Evolutionary conservation across 2,329 filamentous ascomycete genomes (phyloP).

Genomic region (Tricladium varicosporioides): DNA sequence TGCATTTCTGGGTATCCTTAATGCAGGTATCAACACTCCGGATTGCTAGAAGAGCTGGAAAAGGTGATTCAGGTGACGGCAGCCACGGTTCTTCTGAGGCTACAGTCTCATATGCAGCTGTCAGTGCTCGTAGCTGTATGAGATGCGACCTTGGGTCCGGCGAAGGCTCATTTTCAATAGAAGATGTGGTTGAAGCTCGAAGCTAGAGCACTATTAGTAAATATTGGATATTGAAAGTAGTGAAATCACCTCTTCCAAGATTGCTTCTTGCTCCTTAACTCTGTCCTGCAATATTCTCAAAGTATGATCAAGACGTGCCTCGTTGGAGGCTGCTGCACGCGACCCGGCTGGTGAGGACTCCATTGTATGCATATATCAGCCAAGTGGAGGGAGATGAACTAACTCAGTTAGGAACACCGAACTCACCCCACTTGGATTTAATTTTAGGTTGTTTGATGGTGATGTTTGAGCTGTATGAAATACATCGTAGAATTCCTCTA

Average conservation of each 20-base stretch:
- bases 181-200: slow-evolving; percentile 23
- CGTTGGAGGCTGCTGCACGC: slow-evolving; percentile 42
- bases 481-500: too few species aligned
- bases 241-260: slow-evolving; percentile 44
- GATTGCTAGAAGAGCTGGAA: slow-evolving; percentile 71
- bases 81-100: slow-evolving; percentile 62
- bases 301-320: slow-evolving; percentile 62
- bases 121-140: slow-evolving; percentile 52
- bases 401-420: too few species aligned
- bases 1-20: slow-evolving; percentile 59
- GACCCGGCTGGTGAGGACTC: slow-evolving; percentile 17
- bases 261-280: slow-evolving; percentile 52
- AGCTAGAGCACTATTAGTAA: slow-evolving; percentile 25
- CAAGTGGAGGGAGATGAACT: background rate
- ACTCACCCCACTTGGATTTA: too few species aligned
- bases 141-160: slow-evolving; percentile 37
- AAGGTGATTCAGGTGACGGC: slow-evolving; percentile 62
- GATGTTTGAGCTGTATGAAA: background rate
- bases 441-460: background rate
- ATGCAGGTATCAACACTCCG: slow-evolving; percentile 65
- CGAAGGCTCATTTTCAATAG: slow-evolving; percentile 27
- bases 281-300: slow-evolving; percentile 62
- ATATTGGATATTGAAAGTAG: background rate
- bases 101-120: slow-evolving; percentile 63
- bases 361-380: slow-evolving; percentile 4